Base-by-base conservation (phyloP, 2,329 filamentous ascomycete species). In the Waltergamsia citrina region DNA sequence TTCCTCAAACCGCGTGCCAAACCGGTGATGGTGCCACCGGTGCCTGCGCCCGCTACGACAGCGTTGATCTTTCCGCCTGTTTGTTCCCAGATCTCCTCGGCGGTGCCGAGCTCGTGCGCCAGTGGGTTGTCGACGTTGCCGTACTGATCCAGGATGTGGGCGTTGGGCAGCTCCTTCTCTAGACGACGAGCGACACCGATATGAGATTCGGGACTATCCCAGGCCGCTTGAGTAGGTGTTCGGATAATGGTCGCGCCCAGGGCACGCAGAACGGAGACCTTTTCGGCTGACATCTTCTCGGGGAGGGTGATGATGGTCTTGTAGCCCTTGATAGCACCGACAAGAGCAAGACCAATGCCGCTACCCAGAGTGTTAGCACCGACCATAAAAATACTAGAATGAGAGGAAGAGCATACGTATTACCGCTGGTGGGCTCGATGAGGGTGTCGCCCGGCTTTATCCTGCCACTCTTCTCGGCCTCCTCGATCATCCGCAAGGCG, bases 261-360 rank as follows among this genome's bases (percentile, higher is more conserved):
- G 20, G 92, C 90, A 48, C 87, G 84, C 41, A 98, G 72, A 19
- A 98, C 92, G 3, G 90, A 83, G 25, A 98, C 92, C 63, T 98
- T 98, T 63, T 98, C 92, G 31, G 87, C 84, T 2, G 87, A 95
- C 92, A 98, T 98, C 71, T 98, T 98, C 65, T 98, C 92, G 33
- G 92, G 92, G 29, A 98, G 76, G 9, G 92, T 98, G 59, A 98
- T 98, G 62, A 98, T 96, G 26, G 88, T 93, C 62, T 90, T 90
- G 71, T 96, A 98, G 45, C 88, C 90, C 67, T 95, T 96, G 52
- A 98, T 84, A 12, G 92, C 92, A 38, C 78, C 90, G 14, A 96
- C 90, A 22, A 98, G 77, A 19, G 92, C 92, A 26, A 98, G 71
- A 16, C 92, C 92, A 45, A 98, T 98, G 45, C 92, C 92, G 38